These are phyloP conservation scores for Emergomyces africanus DNA, from an alignment of 2,329 filamentous ascomycete species.

Conservation along the genomic window DNA sequence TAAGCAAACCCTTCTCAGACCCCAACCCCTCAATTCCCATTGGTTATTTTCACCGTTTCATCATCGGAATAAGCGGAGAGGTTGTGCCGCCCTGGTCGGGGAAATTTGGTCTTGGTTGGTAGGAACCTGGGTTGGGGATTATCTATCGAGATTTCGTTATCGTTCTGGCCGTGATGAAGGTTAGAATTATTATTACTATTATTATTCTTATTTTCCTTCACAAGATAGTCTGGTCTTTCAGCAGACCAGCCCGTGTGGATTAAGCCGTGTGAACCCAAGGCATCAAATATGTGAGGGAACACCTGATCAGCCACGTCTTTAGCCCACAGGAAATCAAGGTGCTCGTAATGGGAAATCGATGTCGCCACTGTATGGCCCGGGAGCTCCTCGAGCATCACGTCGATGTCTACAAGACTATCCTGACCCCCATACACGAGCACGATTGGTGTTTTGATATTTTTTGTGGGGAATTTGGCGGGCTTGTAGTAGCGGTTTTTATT, in stretches of 20 bases:
- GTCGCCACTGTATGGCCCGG: constrained; percentile 74
- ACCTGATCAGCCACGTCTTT: constrained; percentile 71
- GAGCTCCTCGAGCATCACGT: constrained; percentile 79
- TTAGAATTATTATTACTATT: background rate
- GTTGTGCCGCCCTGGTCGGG: background rate
- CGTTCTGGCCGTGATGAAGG: background rate
- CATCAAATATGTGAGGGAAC: constrained; percentile 84
- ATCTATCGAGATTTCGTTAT: background rate
- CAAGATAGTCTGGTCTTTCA: background rate
- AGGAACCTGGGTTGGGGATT: background rate
- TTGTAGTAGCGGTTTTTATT: constrained; percentile 79
- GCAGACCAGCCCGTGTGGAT: background rate
- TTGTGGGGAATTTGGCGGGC: constrained; percentile 88
- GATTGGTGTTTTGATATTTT: constrained; percentile 92
- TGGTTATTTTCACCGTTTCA: background rate
- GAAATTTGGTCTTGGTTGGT: background rate
- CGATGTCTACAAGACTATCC: constrained; percentile 88
- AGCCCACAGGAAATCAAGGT: constrained; percentile 94
- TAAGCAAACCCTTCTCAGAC: background rate
- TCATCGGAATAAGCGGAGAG: constrained; percentile 1
- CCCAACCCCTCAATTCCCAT: background rate
- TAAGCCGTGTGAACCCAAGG: constrained; percentile 53
- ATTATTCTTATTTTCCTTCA: background rate
- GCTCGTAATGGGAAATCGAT: constrained; percentile 85
- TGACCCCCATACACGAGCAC: constrained; percentile 87